Evolutionary conservation across 1,139 yeast genomes (phyloP).

Genomic region (Yamadazyma buinensis): DNA sequence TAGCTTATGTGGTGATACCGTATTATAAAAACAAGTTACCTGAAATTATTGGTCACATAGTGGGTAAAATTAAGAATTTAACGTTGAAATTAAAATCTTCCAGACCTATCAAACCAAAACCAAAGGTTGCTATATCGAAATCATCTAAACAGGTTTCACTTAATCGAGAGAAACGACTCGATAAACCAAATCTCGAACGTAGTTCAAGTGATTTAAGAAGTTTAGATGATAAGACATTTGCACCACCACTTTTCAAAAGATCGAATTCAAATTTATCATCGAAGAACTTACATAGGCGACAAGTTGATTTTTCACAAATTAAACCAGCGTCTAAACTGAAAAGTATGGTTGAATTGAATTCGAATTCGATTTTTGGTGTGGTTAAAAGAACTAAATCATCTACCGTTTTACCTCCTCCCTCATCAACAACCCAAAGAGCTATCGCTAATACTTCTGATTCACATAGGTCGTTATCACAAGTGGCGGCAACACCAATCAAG

Average conservation of each 20-base stretch:
- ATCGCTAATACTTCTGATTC: slow-evolving; percentile 3
- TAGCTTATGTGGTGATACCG: slow-evolving; percentile 53
- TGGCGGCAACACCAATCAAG: slow-evolving; percentile 15
- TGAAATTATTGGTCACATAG: slow-evolving; percentile 39
- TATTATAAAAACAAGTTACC: slow-evolving; percentile 51
- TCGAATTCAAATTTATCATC: slow-evolving; percentile 40
- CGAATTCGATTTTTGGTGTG: slow-evolving; percentile 24
- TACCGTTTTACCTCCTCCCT: too few species aligned
- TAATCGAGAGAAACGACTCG: slow-evolving; percentile 3
- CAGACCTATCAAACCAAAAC: slow-evolving; percentile 1
- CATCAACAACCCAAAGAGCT: not conserved
- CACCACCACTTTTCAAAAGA: slow-evolving; percentile 35
- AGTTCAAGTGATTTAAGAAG: slow-evolving; percentile 2
- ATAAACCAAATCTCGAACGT: not conserved
- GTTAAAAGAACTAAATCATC: slow-evolving; percentile 20
- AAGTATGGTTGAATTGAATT: slow-evolving; percentile 5
- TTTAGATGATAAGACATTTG: slow-evolving; percentile 19
- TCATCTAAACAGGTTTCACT: slow-evolving; percentile 7
- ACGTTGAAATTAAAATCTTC: slow-evolving; percentile 25
- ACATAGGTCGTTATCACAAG: slow-evolving; percentile 11
- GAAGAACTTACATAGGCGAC: slow-evolving; percentile 40
- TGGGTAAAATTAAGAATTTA: slow-evolving; percentile 49
- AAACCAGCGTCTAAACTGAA: slow-evolving; percentile 8
- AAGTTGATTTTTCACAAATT: slow-evolving; percentile 36
- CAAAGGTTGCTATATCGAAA: not conserved